These are phyloP conservation scores for Phyllosticta citriasiana DNA, from an alignment of 2,329 filamentous ascomycete genomes.

Conservation along the genomic window DNA sequence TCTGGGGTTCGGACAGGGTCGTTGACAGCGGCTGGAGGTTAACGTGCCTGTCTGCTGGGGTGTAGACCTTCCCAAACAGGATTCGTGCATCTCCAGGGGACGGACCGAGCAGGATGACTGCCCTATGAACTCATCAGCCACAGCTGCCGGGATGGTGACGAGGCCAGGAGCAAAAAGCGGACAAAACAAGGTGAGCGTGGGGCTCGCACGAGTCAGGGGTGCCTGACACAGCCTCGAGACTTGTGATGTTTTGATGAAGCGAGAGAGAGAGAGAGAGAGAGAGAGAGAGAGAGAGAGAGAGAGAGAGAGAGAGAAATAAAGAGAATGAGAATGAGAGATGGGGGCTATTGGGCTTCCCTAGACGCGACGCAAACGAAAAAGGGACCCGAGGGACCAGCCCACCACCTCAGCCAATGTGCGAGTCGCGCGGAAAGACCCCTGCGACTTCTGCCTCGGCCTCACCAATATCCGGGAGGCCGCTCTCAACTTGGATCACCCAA, in stretches of 20 bases:
- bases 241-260: no score
- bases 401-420: neutral
- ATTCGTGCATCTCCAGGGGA: neutral
- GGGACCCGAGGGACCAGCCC: neutral
- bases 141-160: neutral
- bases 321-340: no score
- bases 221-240: no score
- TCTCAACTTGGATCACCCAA: slow-evolving; percentile 2
- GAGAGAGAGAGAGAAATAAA: no score
- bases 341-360: no score
- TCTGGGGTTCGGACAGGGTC: neutral
- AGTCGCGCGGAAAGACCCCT: no score
- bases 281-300: no score
- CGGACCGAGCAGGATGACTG: neutral
- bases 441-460: neutral
- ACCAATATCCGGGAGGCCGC: neutral
- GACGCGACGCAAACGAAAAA: no score
- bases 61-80: neutral
- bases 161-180: neutral
- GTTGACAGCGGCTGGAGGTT: neutral
- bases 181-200: neutral
- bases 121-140: neutral
- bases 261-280: no score
- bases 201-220: neutral
- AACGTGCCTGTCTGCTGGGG: neutral